These are phyloP conservation scores for Austroboletus novae-zelandiae DNA, from an alignment of 1,284 basidiomycete species.

Conservation along the genomic window DNA sequence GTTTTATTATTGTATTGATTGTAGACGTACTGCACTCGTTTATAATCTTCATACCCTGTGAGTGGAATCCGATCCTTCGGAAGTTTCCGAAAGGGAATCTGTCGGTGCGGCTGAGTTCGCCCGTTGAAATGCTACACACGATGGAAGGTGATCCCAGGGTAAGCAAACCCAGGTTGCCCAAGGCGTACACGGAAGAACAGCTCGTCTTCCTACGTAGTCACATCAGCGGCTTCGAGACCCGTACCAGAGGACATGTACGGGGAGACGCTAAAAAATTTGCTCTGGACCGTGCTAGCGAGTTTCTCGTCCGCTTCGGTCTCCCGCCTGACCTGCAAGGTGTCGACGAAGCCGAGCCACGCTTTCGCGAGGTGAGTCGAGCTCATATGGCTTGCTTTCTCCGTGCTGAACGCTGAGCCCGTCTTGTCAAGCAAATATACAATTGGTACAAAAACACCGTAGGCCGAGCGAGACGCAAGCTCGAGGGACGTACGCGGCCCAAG, in stretches of 20 bases:
- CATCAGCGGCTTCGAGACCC: constrained; percentile 48
- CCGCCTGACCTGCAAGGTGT: constrained; percentile 49
- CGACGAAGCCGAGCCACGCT: constrained; percentile 53
- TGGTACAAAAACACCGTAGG: constrained; percentile 68
- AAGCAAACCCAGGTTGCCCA: constrained; percentile 55
- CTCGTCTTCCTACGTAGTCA: constrained; percentile 52
- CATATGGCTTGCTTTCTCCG: background rate
- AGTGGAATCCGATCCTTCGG: constrained; percentile 32
- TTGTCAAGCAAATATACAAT: constrained; percentile 57
- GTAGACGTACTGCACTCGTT: background rate
- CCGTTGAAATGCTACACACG: constrained; percentile 10
- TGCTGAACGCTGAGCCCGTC: constrained; percentile 2
- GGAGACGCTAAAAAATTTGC: constrained; percentile 65
- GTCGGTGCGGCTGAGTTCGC: constrained; percentile 20
- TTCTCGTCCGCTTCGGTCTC: constrained; percentile 53
- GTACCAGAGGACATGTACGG: constrained; percentile 46
- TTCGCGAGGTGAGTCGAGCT: constrained; percentile 46
- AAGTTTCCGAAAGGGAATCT: constrained; percentile 14
- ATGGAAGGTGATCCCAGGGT: constrained; percentile 36
- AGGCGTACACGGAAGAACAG: constrained; percentile 50
- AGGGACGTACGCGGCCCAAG: constrained; percentile 47
- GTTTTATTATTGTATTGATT: too few relatives aligned
- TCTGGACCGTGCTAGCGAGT: constrained; percentile 55
- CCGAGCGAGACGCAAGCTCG: constrained; percentile 51
- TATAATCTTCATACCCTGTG: background rate